Base-by-base conservation (phyloP, 306 rosid species). In the Gastrolobium villosum region DNA sequence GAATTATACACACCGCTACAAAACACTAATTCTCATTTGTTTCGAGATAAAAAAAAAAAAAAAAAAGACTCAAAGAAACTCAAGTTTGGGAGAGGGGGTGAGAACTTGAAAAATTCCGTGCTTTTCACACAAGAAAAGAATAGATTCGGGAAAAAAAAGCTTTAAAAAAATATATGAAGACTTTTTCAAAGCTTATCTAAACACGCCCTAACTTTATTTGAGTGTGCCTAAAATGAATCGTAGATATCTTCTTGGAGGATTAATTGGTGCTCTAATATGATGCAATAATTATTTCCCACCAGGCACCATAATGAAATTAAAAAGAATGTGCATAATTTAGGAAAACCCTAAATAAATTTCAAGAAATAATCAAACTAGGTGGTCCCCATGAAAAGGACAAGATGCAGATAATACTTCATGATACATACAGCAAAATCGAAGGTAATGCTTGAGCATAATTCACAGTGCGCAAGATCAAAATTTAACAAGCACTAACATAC, bases 351-450 rank as follows among this genome's bases (percentile, higher is more conserved):
- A 13, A 13, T 54, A 45, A 57, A 26, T 32, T 60, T 34, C n/a
- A 39, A 7, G 43, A 41, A 59, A 52, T 79, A 45, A 48, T 15
- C 65, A 62, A 43, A 14, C 49, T 39, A 41, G 10, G 62, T 9
- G 34, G 45, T 34, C 31, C n/a, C 5, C 36, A 8, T 6, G 9
- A 55, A 45, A 37, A 54, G 39, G n/a, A 10, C n/a, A 26, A 28
- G 39, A 69, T 75, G 44, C 61, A 53, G 44, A 70, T 56, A 49
- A 20, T 49, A 52, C 49, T 68, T 73, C 56, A 34, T 56, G 71
- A 50, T 65, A 41, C 80, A 41, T 9, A 78, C 64, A 61, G 50
- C 69, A 71, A 52, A 46, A 55, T 69, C 15, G 9, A 62, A 54
- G 56, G 70, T 77, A 39, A 13, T 71, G 35, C 60, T 78, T 13